Evolutionary conservation across 2,329 filamentous ascomycete species (phyloP), one percentile per base, ranked within the genome.

Genomic region (Amylocarpus encephaloides): DNA sequence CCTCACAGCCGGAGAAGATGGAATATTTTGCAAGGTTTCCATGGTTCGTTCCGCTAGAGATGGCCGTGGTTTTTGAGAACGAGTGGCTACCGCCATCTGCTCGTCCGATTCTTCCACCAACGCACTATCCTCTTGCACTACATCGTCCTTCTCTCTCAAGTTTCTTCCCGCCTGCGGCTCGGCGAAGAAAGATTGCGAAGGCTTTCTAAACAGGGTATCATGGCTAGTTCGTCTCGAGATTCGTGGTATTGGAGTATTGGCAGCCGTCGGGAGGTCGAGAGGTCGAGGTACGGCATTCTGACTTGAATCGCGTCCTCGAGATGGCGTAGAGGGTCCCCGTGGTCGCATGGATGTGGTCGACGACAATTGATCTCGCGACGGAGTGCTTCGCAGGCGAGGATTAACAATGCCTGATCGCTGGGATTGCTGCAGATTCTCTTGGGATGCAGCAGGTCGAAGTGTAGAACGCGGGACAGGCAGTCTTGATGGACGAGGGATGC

Each of bases 31-130:
- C 5, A 96, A 71, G 0, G 88, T 95, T 66, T 95, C 88, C 38
- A 95, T 83, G 0, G 91, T 94, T 51, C 92, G 77, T 60, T 96
- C 91, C 0, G 86, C 82, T 3, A 96, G 73, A 0, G 88, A 91
- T 46, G 78, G 73, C 13, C 62, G 54, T 41, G 60, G 48, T 44
- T 53, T 56, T 40, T 51, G 45, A 16, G 50, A 34, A 30, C 43
- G 19, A 16, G 36, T 38, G 5, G 15, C 22, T 42, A n/a, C n/a
- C 13, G 36, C 30, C 22, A 29, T 34, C 11, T 33, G 30, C 34
- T 44, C 50, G 15, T 53, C 46, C 16, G 46, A 18, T 16, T 59
- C 57, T 30, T 57, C 53, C 13, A 52, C 18, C 13, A 48, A 38
- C n/a, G 35, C 46, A 46, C 56, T 54, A 34, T 52, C 54, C 35